Percentiles rank a stretch among this genome's conserved stretches.
Evolutionary conservation across 2,329 filamentous ascomycete genomes (phyloP).

Genomic region (Hymenoscyphus fructigenus): DNA sequence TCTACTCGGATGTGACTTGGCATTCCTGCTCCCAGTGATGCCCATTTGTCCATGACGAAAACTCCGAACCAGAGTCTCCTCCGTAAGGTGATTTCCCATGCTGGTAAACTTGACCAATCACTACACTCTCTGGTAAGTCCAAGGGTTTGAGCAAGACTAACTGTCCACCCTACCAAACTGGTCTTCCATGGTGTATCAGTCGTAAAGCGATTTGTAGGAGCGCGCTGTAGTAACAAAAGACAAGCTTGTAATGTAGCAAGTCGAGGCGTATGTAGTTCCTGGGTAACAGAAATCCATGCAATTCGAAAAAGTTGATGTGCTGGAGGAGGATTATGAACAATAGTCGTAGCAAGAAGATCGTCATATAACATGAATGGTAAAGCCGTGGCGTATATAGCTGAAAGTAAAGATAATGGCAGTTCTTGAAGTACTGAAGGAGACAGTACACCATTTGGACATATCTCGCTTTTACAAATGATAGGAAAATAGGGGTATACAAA

Average conservation of each 20-base stretch:
- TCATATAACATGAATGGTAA: slow-evolving; percentile 46
- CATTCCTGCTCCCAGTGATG: slow-evolving; percentile 37
- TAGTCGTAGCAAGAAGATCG: slow-evolving; percentile 37
- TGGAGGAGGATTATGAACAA: slow-evolving; percentile 36
- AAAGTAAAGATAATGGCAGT: slow-evolving; percentile 40
- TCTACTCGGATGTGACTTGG: slow-evolving; percentile 36
- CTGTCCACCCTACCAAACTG: slow-evolving; percentile 37
- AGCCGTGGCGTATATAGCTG: slow-evolving; percentile 45
- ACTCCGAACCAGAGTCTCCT: slow-evolving; percentile 38
- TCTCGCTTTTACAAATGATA: slow-evolving; percentile 40
- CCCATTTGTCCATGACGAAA: slow-evolving; percentile 39
- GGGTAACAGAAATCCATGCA: slow-evolving; percentile 35
- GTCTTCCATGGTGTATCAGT: slow-evolving; percentile 39
- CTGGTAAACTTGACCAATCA: slow-evolving; percentile 35
- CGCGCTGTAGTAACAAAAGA: slow-evolving; percentile 37
- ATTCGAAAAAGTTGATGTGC: slow-evolving; percentile 35
- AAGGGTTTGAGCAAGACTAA: slow-evolving; percentile 36
- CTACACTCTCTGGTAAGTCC: slow-evolving; percentile 36
- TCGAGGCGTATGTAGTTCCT: slow-evolving; percentile 38
- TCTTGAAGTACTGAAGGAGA: slow-evolving; percentile 35
- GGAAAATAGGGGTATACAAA: slow-evolving; percentile 48
- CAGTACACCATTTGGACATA: slow-evolving; percentile 30
- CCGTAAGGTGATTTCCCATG: slow-evolving; percentile 36
- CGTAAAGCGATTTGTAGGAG: slow-evolving; percentile 37
- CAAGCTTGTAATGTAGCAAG: slow-evolving; percentile 38